Base-by-base conservation (phyloP, 1,284 basidiomycete genomes). In the Irpex sp. region DNA sequence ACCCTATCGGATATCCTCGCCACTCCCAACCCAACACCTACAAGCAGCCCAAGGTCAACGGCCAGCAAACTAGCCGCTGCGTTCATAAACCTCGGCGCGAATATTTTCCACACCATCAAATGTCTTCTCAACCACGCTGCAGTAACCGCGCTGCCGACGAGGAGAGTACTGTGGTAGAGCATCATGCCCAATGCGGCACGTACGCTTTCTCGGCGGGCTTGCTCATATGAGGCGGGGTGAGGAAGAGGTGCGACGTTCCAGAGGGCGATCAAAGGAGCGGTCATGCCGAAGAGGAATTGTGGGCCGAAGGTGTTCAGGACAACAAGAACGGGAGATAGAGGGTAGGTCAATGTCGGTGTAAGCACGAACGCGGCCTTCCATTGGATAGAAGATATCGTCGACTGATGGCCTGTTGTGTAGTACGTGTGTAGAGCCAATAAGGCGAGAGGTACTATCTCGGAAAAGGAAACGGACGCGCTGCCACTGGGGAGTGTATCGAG, bases 101-200 rank as follows among this genome's bases (percentile, higher is more conserved):
- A 99, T 5, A 98, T 89, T 76, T 98, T 98, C 94, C 96, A 99
- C 42, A 98, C 94, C 96, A 99, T 98, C 66, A 99, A 74, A 74
- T 99, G 97, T 48, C 96, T 74, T 61, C 94, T 75, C 59, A 98
- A 78, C 70, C 86, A 83, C 3, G 90, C 89, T 0, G 94, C 88
- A 62, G 87, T 89, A 5, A 86, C 73, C 4, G 93, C 87, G 8
- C 86, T 85, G 3, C 90, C 86, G 5, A 96, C 71, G 0, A 93
- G 74, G 35, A 97, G 71, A 3, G 79, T 69, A 3, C 82, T 74
- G 70, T 90, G 89, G 72, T 96, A 96, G 2, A 87, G 74, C 76
- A 86, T 80, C 63, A 91, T 77, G 0, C 83, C 87, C 0, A 95
- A 71, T 0, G 78, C 78, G 0, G 88, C 82, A 3, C 85, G 75